Evolutionary conservation across 2,329 filamentous ascomycete genomes (phyloP).

Genomic region (Fusarium graminum): DNA sequence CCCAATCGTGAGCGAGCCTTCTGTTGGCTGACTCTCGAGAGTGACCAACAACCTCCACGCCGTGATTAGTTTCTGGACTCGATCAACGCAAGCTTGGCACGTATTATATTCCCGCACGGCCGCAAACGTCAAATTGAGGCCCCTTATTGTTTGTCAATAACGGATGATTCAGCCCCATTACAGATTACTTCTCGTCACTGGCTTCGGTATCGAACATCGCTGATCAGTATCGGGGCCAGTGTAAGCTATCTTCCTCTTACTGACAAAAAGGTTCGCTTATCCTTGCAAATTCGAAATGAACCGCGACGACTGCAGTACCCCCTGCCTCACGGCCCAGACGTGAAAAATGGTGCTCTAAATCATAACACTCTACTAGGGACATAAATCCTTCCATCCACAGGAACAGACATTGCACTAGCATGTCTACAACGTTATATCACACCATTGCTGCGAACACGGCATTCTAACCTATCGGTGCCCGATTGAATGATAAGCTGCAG

Average conservation of each 20-base stretch:
- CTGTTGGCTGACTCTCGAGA: constrained; percentile 31
- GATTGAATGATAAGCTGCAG: constrained; percentile 15
- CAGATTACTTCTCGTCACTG: constrained; percentile 7
- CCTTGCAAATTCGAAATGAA: constrained; percentile 31
- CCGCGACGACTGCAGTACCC: constrained; percentile 35
- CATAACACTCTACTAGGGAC: constrained; percentile 32
- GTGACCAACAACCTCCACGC: constrained; percentile 26
- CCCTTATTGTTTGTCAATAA: constrained; percentile 8
- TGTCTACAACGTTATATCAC: constrained; percentile 35
- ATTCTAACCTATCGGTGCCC: constrained; percentile 29
- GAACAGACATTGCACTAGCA: constrained; percentile 36
- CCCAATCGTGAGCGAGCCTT: constrained; percentile 29
- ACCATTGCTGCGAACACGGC: constrained; percentile 34
- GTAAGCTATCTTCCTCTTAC: constrained; percentile 26
- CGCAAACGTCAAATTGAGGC: constrained; percentile 32
- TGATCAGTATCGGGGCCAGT: constrained; percentile 4
- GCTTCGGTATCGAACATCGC: constrained; percentile 23
- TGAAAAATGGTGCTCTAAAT: constrained; percentile 28
- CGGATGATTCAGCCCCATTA: not conserved
- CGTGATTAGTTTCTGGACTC: constrained; percentile 20
- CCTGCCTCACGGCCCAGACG: constrained; percentile 25
- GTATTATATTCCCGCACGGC: constrained; percentile 30
- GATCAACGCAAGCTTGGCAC: constrained; percentile 30
- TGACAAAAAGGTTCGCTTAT: constrained; percentile 35
- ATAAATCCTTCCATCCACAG: constrained; percentile 24